phyloP scores from a whole-genome alignment of 805 yeast genomes.

The Kluyveromyces aestuarii region DNA sequence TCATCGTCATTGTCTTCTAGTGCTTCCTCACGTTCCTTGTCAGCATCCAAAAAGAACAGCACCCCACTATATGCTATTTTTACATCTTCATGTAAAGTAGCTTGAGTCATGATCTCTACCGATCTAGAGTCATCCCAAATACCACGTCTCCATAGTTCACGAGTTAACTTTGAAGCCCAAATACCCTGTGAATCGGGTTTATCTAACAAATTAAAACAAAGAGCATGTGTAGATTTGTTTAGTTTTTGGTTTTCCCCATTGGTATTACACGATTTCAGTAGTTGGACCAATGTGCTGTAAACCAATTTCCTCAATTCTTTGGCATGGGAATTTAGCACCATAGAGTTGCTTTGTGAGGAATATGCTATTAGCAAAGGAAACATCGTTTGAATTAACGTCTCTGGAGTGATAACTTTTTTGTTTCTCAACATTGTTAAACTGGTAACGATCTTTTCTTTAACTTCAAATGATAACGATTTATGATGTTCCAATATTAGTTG shows the following conservation, averaged over 20 bases:
- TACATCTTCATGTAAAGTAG: conserved; percentile 76
- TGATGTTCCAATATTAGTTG: conserved; percentile 65
- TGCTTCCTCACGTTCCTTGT: conserved; percentile 65
- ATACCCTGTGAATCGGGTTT: conserved; percentile 74
- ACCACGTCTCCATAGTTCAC: conserved; percentile 96
- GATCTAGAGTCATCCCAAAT: conserved; percentile 97
- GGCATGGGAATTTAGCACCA: conserved; percentile 51
- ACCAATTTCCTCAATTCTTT: conserved; percentile 77
- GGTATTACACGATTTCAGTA: conserved; percentile 74
- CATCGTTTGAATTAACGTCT: conserved; percentile 70
- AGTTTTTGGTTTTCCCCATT: conserved; percentile 87
- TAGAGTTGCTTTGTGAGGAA: conserved; percentile 37
- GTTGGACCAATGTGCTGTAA: conserved; percentile 66
- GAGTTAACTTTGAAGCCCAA: conserved; percentile 92
- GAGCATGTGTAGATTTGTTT: conserved; percentile 84
- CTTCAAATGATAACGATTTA: conserved; percentile 69
- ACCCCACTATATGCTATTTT: conserved; percentile 90
- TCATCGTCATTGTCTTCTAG: conserved; percentile 60
- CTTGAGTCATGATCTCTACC: conserved; percentile 96
- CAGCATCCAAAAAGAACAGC: conserved; percentile 88
- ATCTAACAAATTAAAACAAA: conserved; percentile 78
- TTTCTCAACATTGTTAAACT: conserved; percentile 86
- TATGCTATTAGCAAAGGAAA: conserved; percentile 77
- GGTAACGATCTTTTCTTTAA: conserved; percentile 86
- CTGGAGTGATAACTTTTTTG: conserved; percentile 70